Conservation (phyloP, 2,329 filamentous ascomycete species). For the Pyricularia grisea region DNA sequence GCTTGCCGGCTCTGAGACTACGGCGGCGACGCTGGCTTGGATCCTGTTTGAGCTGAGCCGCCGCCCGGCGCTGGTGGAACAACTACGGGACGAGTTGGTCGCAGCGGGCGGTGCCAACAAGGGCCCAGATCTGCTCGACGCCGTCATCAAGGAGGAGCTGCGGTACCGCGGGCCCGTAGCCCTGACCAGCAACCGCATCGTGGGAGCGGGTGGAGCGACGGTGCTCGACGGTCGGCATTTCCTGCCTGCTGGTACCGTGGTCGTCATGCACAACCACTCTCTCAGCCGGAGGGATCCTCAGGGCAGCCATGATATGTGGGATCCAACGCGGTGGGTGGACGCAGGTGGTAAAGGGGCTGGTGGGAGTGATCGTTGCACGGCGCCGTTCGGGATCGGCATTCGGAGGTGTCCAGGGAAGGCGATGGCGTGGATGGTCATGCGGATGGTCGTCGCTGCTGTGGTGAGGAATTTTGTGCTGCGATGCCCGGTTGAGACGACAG, state of each 20-base stretch:
- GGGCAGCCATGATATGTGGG: not conserved
- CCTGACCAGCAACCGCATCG: not conserved
- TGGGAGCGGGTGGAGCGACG: not conserved
- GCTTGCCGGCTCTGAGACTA: conserved; percentile 60
- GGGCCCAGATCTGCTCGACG: not conserved
- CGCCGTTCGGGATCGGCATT: not conserved
- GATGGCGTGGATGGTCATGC: not conserved
- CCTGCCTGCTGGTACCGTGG: not conserved
- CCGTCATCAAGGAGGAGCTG: not conserved
- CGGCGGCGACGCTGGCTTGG: conserved; percentile 32
- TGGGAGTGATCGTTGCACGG: not conserved
- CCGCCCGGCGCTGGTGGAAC: conserved; percentile 24
- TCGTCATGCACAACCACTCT: not conserved
- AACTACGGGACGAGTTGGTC: conserved; percentile 25
- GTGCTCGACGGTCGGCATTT: not conserved
- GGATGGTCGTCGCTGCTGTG: not conserved
- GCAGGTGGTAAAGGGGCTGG: not conserved
- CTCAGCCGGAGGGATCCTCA: not conserved
- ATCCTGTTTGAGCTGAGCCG: conserved; percentile 26
- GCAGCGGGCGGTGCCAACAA: not conserved
- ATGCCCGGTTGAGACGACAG: not conserved
- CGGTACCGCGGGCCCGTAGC: not conserved
- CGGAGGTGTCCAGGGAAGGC: not conserved
- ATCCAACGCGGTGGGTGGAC: not conserved
- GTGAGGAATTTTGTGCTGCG: not conserved